Percentiles rank a stretch among this genome's conserved stretches.
Conservation (phyloP, 2,329 filamentous ascomycete species). For the Colletotrichum falcatum region DNA sequence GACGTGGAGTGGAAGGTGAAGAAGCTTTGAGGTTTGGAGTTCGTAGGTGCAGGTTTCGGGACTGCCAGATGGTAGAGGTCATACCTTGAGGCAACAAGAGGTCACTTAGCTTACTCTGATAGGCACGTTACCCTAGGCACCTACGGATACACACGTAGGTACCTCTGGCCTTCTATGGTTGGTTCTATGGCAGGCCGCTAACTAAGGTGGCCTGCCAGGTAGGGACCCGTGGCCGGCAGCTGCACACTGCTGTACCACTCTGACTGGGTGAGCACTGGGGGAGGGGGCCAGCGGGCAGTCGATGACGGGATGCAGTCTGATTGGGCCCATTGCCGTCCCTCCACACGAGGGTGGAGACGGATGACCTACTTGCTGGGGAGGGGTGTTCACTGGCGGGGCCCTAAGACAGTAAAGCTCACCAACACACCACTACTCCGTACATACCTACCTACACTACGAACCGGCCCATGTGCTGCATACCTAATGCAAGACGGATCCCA, state of each 20-base stretch:
- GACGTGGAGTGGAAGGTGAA: slow-evolving; percentile 31
- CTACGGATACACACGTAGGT: background rate
- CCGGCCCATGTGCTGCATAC: background rate
- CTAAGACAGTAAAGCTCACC: slow-evolving; percentile 23
- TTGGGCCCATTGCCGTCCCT: slow-evolving; percentile 26
- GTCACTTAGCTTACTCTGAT: background rate
- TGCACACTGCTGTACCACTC: slow-evolving; percentile 20
- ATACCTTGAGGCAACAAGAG: slow-evolving; percentile 5
- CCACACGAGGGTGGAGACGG: slow-evolving; percentile 25
- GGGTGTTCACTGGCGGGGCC: slow-evolving; percentile 14
- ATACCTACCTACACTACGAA: too few species aligned
- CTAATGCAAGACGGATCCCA: background rate
- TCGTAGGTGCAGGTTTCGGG: slow-evolving; percentile 34
- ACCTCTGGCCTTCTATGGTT: background rate
- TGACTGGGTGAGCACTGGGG: slow-evolving; percentile 29
- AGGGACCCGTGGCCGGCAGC: slow-evolving; percentile 36
- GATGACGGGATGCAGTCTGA: slow-evolving; percentile 34
- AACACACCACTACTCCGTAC: slow-evolving; percentile 23
- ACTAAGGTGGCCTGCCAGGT: slow-evolving; percentile 1
- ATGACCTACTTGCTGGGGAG: slow-evolving; percentile 33
- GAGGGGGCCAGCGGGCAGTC: slow-evolving; percentile 11
- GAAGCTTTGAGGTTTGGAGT: slow-evolving; percentile 37
- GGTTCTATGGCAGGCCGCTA: background rate
- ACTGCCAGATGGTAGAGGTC: slow-evolving; percentile 20
- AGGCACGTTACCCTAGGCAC: background rate